Percentiles rank a stretch among this genome's conserved stretches.
Conservation (phyloP, 2,329 filamentous ascomycete species). For the Curvularia sp. region DNA sequence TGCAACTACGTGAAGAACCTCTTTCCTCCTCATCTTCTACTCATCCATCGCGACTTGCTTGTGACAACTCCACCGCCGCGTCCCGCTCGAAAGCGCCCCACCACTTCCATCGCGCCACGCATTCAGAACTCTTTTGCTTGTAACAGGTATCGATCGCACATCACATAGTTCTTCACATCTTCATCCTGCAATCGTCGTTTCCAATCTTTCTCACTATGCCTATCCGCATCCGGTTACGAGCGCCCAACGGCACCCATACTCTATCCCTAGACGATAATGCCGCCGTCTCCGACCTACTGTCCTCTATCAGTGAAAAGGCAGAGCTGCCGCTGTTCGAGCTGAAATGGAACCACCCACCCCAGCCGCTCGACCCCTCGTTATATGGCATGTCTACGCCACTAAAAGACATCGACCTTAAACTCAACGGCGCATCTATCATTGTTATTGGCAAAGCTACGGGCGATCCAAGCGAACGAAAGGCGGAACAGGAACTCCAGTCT, state of each 20-base stretch:
- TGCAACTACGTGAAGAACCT: slow-evolving; percentile 9
- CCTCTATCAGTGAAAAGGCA: slow-evolving; percentile 69
- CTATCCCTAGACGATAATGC: slow-evolving; percentile 73
- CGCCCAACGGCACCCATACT: slow-evolving; percentile 74
- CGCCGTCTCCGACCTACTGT: slow-evolving; percentile 67
- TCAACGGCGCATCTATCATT: slow-evolving; percentile 75
- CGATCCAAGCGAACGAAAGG: slow-evolving; percentile 35
- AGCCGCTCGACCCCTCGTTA: slow-evolving; percentile 67
- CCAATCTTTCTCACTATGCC: slow-evolving; percentile 35
- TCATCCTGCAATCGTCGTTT: neutral
- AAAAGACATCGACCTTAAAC: slow-evolving; percentile 64
- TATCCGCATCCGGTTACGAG: slow-evolving; percentile 79
- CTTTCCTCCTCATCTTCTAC: neutral
- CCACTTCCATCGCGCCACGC: slow-evolving; percentile 12
- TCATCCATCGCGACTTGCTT: slow-evolving; percentile 7
- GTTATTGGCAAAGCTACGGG: slow-evolving; percentile 59
- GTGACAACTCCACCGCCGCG: slow-evolving; percentile 16
- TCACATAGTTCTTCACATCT: neutral
- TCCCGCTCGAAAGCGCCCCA: slow-evolving; percentile 12
- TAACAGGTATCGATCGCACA: slow-evolving; percentile 6
- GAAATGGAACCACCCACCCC: slow-evolving; percentile 85
- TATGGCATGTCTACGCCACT: slow-evolving; percentile 60
- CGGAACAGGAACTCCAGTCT: slow-evolving; percentile 24
- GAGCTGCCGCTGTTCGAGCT: slow-evolving; percentile 72
- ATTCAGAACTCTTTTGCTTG: slow-evolving; percentile 7